Evolutionary conservation across 768 basidiomycete species (phyloP).

Genomic region (Podaxis sp.): DNA sequence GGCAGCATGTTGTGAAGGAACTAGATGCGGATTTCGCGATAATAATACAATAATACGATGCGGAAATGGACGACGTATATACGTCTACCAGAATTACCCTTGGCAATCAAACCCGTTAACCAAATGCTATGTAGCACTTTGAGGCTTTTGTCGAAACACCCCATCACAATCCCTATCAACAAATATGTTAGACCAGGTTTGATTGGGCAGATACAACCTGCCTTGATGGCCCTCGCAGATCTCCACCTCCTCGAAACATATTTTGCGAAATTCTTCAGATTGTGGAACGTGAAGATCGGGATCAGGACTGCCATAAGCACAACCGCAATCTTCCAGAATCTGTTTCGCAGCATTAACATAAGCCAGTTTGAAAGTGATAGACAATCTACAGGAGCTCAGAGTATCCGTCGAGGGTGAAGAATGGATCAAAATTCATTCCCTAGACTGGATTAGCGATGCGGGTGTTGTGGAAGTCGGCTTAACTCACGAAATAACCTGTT

Average conservation of each 20-base stretch:
- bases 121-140: background rate
- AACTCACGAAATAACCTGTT: constrained; percentile 69
- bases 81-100: background rate
- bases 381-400: constrained; percentile 43
- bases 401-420: constrained; percentile 43
- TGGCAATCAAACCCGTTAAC: background rate
- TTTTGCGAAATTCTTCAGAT: constrained; percentile 42
- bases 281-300: constrained; percentile 51
- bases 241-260: constrained; percentile 42
- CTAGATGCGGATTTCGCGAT: background rate
- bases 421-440: constrained; percentile 66
- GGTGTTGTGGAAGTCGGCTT: background rate
- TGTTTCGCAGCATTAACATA: constrained; percentile 17
- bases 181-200: background rate
- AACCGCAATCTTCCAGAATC: constrained; percentile 68
- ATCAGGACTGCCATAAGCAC: constrained; percentile 57
- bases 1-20: background rate
- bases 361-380: background rate
- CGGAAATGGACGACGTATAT: background rate
- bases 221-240: constrained; percentile 33
- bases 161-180: background rate
- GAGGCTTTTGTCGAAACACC: background rate
- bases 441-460: constrained; percentile 18
- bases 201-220: constrained; percentile 11
- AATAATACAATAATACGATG: background rate